Base-by-base conservation (phyloP, 2,329 filamentous ascomycete species). In the Pyrenochaeta sp. region DNA sequence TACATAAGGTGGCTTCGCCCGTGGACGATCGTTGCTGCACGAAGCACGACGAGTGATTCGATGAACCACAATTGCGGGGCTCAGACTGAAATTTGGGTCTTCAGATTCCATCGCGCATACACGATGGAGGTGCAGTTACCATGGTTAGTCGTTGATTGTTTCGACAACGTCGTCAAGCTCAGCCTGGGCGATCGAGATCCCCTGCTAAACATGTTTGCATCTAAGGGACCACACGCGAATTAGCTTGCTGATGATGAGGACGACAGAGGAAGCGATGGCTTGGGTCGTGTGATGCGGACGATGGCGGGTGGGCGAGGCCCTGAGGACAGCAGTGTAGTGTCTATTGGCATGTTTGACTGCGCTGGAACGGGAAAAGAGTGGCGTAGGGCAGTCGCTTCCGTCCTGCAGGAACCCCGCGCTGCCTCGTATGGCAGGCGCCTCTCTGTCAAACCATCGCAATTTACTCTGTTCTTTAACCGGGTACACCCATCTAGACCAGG, bases 1-100 rank as follows among this genome's bases (percentile, higher is more conserved):
- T 37, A 21, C 36, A 17, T 21, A 21, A 39, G 18, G n/a, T 18
- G n/a, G 18, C 36, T 39, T 42, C 30, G 44, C 51, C 44, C 50
- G 37, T 18, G 1, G 10, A 5, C 27, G 27, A 30, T 23, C 21
- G 39, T 41, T 9, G 7, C 12, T 29, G 23, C 15, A 14, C 15
- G 11, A 15, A 29, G 23, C 4, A n/a, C 12, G 40, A 15, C 9
- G 40, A 15, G 17, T 23, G 7, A 43, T 15, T 43, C 7, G 27
- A 14, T 43, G 14, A n/a, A 17, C 32, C 15, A 35, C 32, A 35
- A 35, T 35, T 35, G 5, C 5, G 5, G 32, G 12, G 32, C 4
- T 35, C 15, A 14, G 15, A 4, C 15, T n/a, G 32, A 17, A 27
- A 27, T 27, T 27, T 27, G 32, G 32, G 15, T 17, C 32, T 17